phyloP scores from a whole-genome alignment of 1,284 basidiomycete genomes.

The Lignosus rhinocerotis region DNA sequence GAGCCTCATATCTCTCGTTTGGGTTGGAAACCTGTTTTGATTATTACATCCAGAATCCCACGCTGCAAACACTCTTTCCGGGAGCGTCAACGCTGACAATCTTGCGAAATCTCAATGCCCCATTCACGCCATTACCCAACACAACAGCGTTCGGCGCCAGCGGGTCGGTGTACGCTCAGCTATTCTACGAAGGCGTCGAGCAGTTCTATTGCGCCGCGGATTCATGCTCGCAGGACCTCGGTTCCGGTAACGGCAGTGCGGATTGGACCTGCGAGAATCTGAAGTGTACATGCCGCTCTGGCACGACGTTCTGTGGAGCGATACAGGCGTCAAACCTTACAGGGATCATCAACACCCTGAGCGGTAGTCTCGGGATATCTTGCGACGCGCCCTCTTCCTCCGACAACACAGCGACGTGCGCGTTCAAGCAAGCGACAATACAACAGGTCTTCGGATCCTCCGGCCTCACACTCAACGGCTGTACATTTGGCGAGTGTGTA shows the following conservation, averaged over 20 bases:
- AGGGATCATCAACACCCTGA: slow-evolving; percentile 57
- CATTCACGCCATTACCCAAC: slow-evolving; percentile 67
- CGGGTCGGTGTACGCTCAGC: slow-evolving; percentile 66
- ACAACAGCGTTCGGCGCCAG: slow-evolving; percentile 59
- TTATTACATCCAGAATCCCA: slow-evolving; percentile 61
- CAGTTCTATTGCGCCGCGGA: slow-evolving; percentile 81
- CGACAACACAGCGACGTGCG: slow-evolving; percentile 57
- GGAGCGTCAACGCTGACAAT: slow-evolving; percentile 70
- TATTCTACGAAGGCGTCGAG: slow-evolving; percentile 83
- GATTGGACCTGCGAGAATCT: slow-evolving; percentile 74
- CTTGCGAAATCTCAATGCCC: slow-evolving; percentile 69
- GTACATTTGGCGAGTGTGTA: slow-evolving; percentile 86
- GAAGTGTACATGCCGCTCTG: slow-evolving; percentile 68
- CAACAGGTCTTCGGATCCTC: slow-evolving; percentile 66
- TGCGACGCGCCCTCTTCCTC: slow-evolving; percentile 54
- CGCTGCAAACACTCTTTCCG: slow-evolving; percentile 74
- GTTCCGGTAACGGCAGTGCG: slow-evolving; percentile 39
- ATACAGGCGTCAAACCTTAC: slow-evolving; percentile 51
- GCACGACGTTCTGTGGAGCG: slow-evolving; percentile 75
- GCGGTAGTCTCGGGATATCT: slow-evolving; percentile 61
- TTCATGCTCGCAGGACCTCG: slow-evolving; percentile 62
- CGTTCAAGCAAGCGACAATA: slow-evolving; percentile 74
- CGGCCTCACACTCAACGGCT: slow-evolving; percentile 72
- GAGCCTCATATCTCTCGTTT: not conserved
- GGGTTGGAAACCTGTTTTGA: not conserved